Evolutionary conservation across 2,329 filamentous ascomycete species (phyloP).

Genomic region (Escovopsis weberi): DNA sequence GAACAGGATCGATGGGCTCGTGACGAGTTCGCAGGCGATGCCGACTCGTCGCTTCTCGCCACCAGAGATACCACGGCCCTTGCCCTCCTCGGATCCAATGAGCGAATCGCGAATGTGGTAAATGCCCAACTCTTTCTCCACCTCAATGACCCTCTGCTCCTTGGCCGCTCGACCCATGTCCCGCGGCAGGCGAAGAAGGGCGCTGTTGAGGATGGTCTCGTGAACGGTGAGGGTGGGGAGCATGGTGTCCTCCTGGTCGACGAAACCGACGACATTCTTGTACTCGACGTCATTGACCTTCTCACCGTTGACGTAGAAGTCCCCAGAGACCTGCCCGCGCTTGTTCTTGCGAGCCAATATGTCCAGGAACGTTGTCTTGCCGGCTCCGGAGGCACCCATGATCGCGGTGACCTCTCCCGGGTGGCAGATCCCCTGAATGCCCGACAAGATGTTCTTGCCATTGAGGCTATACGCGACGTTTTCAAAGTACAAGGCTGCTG

Average conservation of each 20-base stretch:
- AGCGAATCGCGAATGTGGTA: slow-evolving; percentile 86
- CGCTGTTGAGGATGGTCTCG: slow-evolving; percentile 92
- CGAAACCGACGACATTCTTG: slow-evolving; percentile 85
- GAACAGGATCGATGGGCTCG: slow-evolving; percentile 92
- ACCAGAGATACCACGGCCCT: slow-evolving; percentile 87
- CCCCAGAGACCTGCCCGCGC: slow-evolving; percentile 59
- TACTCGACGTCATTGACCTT: slow-evolving; percentile 75
- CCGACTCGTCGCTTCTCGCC: slow-evolving; percentile 93
- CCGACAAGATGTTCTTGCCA: slow-evolving; percentile 69
- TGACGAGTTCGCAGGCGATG: slow-evolving; percentile 95
- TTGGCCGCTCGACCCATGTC: slow-evolving; percentile 84
- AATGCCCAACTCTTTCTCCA: slow-evolving; percentile 92
- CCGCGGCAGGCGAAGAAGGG: slow-evolving; percentile 75
- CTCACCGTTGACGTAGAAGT: slow-evolving; percentile 89
- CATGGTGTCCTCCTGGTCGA: slow-evolving; percentile 97
- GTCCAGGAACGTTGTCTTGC: slow-evolving; percentile 94
- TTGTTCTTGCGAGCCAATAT: slow-evolving; percentile 97
- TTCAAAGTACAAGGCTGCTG: slow-evolving; percentile 75
- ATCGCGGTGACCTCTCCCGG: slow-evolving; percentile 94
- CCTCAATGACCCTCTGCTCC: slow-evolving; percentile 78
- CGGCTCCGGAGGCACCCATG: slow-evolving; percentile 95
- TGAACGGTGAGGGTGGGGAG: slow-evolving; percentile 91
- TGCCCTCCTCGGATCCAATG: slow-evolving; percentile 91
- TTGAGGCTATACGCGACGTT: slow-evolving; percentile 79
- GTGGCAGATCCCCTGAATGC: slow-evolving; percentile 73